Conservation (phyloP, 2,329 filamentous ascomycete species). For the Exophiala bonariae region DNA sequence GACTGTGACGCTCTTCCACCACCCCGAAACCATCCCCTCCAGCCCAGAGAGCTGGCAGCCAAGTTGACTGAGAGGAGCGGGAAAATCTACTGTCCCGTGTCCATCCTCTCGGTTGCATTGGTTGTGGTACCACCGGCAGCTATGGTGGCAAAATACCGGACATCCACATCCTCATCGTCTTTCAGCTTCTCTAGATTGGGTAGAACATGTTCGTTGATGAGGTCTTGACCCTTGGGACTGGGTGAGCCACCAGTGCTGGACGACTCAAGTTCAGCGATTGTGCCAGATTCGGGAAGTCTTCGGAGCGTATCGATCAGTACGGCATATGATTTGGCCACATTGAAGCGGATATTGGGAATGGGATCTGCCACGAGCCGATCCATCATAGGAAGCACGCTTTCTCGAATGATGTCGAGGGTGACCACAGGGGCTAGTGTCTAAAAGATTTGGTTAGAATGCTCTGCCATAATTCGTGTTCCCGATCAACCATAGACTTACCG, state of each 20-base stretch:
- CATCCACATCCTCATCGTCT: slow-evolving; percentile 96
- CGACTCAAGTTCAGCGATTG: slow-evolving; percentile 82
- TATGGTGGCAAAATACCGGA: slow-evolving; percentile 94
- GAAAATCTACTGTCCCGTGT: slow-evolving; percentile 25
- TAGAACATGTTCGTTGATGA: slow-evolving; percentile 83
- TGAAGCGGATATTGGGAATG: slow-evolving; percentile 99
- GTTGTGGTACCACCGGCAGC: slow-evolving; percentile 61
- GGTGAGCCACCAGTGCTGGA: slow-evolving; percentile 59
- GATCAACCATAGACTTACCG: slow-evolving; percentile 66
- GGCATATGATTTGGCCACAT: slow-evolving; percentile 96
- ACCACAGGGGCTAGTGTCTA: slow-evolving; percentile 93
- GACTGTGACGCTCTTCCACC: neutral
- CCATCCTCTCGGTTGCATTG: slow-evolving; percentile 52
- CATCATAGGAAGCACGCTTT: slow-evolving; percentile 92
- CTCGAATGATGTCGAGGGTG: slow-evolving; percentile 87
- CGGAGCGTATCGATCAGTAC: slow-evolving; percentile 89
- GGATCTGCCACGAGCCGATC: slow-evolving; percentile 91
- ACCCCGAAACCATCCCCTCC: neutral
- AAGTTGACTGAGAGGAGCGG: neutral
- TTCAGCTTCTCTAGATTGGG: slow-evolving; percentile 93
- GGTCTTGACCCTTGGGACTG: slow-evolving; percentile 71
- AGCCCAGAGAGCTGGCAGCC: neutral
- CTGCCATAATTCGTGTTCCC: too few relatives aligned
- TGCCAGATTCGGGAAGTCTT: slow-evolving; percentile 84
- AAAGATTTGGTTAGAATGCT: too few relatives aligned